Conservation (phyloP, 2,329 filamentous ascomycete species). For the Laburnicola sp. region DNA sequence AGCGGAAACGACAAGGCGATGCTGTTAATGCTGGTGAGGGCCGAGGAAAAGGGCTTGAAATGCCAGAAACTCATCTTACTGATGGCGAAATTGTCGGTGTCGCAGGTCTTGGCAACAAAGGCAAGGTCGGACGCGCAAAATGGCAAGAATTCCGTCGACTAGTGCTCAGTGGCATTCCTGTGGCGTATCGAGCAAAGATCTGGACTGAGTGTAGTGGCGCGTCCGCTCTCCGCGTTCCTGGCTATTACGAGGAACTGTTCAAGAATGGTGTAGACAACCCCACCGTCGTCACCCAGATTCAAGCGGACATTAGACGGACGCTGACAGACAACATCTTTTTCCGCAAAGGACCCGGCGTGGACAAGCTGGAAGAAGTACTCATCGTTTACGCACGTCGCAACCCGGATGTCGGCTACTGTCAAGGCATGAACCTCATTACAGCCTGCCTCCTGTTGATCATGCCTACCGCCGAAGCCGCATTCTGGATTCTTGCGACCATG, state of each 20-base stretch:
- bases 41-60: slow-evolving; percentile 63
- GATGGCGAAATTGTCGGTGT: slow-evolving; percentile 91
- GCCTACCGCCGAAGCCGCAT: slow-evolving; percentile 90
- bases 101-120: slow-evolving; percentile 85
- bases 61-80: slow-evolving; percentile 76
- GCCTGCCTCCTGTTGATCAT: slow-evolving; percentile 89
- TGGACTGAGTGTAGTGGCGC: slow-evolving; percentile 96
- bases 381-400: slow-evolving; percentile 89
- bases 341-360: slow-evolving; percentile 82
- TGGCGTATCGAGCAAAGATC: slow-evolving; percentile 81
- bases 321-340: slow-evolving; percentile 98
- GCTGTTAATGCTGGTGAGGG: slow-evolving; percentile 68
- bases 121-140: slow-evolving; percentile 87
- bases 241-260: slow-evolving; percentile 84
- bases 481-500: slow-evolving; percentile 89
- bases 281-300: slow-evolving; percentile 74
- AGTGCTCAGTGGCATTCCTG: slow-evolving; percentile 86
- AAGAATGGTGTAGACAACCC: slow-evolving; percentile 68
- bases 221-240: slow-evolving; percentile 75
- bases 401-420: slow-evolving; percentile 89
- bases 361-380: slow-evolving; percentile 82
- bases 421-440: slow-evolving; percentile 96
- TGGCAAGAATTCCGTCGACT: slow-evolving; percentile 87
- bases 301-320: slow-evolving; percentile 94
- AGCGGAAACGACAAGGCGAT: slow-evolving; percentile 77